These are phyloP conservation scores for Zea luxurians DNA, from an alignment of 176 grass and related monocot species.

Conservation along the genomic window DNA sequence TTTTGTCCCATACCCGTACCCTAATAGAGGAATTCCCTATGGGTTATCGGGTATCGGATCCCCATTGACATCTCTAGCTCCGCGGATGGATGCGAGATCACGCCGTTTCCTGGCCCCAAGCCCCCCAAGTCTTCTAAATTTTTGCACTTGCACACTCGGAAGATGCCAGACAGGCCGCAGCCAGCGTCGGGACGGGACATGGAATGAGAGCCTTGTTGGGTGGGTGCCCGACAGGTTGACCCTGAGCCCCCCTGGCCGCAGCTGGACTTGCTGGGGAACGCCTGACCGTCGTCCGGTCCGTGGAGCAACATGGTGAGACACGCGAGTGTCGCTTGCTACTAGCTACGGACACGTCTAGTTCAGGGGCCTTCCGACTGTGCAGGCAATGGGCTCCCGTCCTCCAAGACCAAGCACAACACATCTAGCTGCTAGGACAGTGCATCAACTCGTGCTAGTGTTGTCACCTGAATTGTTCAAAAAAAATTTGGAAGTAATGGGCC, in stretches of 20 bases:
- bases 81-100: not conserved
- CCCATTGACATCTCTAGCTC: too few species aligned
- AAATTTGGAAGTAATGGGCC: too few species aligned
- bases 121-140: not conserved
- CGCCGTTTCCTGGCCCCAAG: not conserved
- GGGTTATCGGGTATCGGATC: too few species aligned
- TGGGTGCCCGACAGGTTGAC: constrained; percentile 35
- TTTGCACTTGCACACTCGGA: not conserved
- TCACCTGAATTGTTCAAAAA: too few species aligned
- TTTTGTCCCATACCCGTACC: too few species aligned
- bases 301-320: not conserved
- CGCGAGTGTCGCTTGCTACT: not conserved
- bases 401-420: not conserved
- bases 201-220: constrained; percentile 10
- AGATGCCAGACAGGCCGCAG: not conserved
- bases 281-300: not conserved
- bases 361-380: not conserved
- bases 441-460: too few species aligned
- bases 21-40: too few species aligned
- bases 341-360: not conserved
- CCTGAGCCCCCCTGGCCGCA: not conserved
- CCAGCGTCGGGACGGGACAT: not conserved
- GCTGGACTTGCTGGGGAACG: not conserved
- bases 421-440: too few species aligned
- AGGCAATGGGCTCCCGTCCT: not conserved